A percentile compares a stretch with the other conserved stretches of the same genome.
Evolutionary conservation across 139 green algal species (phyloP).

Genomic region (Auxenochlorella protothecoides): DNA sequence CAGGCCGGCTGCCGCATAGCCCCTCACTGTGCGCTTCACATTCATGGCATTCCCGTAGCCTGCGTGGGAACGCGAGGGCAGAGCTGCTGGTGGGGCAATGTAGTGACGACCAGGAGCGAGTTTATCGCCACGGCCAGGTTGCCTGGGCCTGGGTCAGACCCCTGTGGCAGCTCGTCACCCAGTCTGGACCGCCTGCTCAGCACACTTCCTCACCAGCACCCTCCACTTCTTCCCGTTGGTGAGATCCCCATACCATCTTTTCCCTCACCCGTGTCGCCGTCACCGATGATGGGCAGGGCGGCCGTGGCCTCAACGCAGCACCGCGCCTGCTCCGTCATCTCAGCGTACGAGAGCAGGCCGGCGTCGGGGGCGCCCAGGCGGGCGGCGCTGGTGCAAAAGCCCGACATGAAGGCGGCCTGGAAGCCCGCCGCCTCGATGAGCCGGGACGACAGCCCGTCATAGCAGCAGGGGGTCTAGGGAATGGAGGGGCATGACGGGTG

Average conservation of each 20-base stretch:
- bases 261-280: conserved; percentile 73
- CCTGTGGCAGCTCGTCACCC: no score
- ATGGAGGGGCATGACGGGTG: no score
- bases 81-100: no score
- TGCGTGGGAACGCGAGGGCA: not conserved
- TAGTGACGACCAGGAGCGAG: no score
- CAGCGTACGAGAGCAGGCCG: conserved; percentile 68
- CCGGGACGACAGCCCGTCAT: conserved; percentile 65
- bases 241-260: no score
- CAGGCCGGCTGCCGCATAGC: conserved; percentile 71
- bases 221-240: no score
- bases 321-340: conserved; percentile 71
- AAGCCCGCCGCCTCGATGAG: conserved; percentile 77
- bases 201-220: no score
- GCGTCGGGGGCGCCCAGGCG: conserved; percentile 68
- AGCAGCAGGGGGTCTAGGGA: conserved; percentile 58
- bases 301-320: conserved; percentile 59
- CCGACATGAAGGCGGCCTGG: conserved; percentile 74
- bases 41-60: conserved; percentile 94
- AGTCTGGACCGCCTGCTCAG: no score
- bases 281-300: conserved; percentile 79
- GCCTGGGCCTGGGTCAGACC: no score
- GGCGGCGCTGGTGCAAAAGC: conserved; percentile 69
- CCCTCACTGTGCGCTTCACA: conserved; percentile 81
- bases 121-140: no score